Evolutionary conservation across 2,329 filamentous ascomycete species (phyloP), one percentile per base, ranked within the genome.

Genomic region (Diaporthe ampelina): DNA sequence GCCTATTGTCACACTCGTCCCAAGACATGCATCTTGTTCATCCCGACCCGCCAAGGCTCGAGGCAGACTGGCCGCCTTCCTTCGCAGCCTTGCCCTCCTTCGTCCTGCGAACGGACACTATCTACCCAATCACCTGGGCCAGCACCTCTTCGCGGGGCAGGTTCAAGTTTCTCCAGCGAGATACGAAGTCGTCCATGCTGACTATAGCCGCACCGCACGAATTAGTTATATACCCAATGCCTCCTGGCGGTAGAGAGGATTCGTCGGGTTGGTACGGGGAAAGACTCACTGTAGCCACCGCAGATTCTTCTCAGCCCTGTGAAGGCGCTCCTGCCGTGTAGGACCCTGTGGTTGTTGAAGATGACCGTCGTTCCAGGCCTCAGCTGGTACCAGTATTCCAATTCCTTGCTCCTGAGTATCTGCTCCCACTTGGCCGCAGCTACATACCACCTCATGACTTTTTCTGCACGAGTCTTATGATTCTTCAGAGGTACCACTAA

Each of bases 321-420:
- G 80, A 98, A 99, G 0, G 90, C 90, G 69, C 92, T 92, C 78
- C 97, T 88, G 1, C 96, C 97, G 83, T 99, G 97, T 78, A 98
- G 85, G 45, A 98, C 93, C 74, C 97, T 90, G 95, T 96, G 98
- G 80, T 99, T 98, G 81, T 99, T 94, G 82, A 99, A 98, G 61
- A 98, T 91, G 73, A 98, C 80, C 8, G 95, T 89, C 70, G 87
- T 91, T 2, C 97, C 97, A 0, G 97, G 96, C 79, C 89, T 84
- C 72, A 99, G 85, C 83, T 97, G 93, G 77, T 93, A 92, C 93
- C 94, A 94, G 80, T 94, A 95, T 82, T 97, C 90, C 77, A 91
- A 90, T 70, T 90, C 85, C 71, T 87, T 82, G 68, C 91, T 88
- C 78, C 87, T 91, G 72, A 98, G 80, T 37, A 98, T 90, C 32